Evolutionary conservation across 2,329 filamentous ascomycete species (phyloP).

Genomic region (Zymoseptoria brevis): DNA sequence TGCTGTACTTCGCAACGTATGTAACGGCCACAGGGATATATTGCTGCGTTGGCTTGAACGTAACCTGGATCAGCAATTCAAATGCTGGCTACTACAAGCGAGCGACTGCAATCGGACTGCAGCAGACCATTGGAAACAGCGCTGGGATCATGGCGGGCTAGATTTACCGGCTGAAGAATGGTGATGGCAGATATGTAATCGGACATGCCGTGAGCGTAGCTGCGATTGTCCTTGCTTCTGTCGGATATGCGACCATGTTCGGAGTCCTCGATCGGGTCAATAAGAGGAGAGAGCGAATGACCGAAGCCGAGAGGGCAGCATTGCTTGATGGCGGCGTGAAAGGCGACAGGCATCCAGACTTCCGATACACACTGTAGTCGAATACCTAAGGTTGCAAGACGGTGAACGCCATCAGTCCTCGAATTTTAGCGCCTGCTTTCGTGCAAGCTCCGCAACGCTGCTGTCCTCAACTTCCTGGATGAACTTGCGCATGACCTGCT

Average conservation of each 20-base stretch:
- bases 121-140: conserved; percentile 61
- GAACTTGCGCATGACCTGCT: conserved; percentile 46
- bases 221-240: conserved; percentile 1
- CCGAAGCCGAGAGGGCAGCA: conserved; percentile 1
- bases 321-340: conserved; percentile 4
- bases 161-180: conserved; percentile 3
- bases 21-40: conserved; percentile 1
- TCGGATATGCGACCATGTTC: conserved; percentile 4
- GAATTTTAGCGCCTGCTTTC: conserved; percentile 31
- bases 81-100: conserved; percentile 67
- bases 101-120: conserved; percentile 61
- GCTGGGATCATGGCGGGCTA: conserved; percentile 62
- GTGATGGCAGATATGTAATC: conserved; percentile 5
- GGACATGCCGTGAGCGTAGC: conserved; percentile 6
- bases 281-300: conserved; percentile 2
- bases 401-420: conserved; percentile 9
- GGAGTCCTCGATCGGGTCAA: conserved; percentile 4
- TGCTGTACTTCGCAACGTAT: conserved; percentile 4
- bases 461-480: conserved; percentile 32
- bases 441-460: conserved; percentile 26
- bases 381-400: background rate
- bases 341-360: conserved; percentile 8
- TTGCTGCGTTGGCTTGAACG: conserved; percentile 1
- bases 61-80: conserved; percentile 49
- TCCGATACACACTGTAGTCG: conserved; percentile 3